Evolutionary conservation across 1,139 yeast genomes (phyloP).

Genomic region (Hansenula lynferdii): DNA sequence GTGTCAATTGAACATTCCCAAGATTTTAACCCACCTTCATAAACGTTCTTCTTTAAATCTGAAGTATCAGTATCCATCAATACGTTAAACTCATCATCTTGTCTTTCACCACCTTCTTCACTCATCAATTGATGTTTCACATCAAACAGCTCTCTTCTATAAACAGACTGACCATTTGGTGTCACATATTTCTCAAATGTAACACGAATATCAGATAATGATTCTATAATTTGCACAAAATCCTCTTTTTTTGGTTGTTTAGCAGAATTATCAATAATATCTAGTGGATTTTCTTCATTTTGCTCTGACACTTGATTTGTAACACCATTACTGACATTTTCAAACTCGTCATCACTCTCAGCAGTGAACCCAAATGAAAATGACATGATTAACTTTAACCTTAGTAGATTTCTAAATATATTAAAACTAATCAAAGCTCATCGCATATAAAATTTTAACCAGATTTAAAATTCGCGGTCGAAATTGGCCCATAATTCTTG

Average conservation of each 20-base stretch:
- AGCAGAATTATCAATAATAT: constrained; percentile 20
- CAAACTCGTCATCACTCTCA: constrained; percentile 41
- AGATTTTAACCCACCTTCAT: constrained; percentile 92
- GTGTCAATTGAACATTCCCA: constrained; percentile 93
- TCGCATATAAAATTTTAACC: background rate
- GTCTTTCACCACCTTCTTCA: constrained; percentile 46
- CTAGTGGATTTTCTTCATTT: constrained; percentile 29
- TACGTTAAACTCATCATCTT: constrained; percentile 35
- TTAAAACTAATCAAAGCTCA: background rate
- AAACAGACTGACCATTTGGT: constrained; percentile 32
- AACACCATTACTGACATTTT: constrained; percentile 15
- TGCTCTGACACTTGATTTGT: constrained; percentile 1
- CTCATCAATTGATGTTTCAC: constrained; percentile 88
- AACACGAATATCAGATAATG: constrained; percentile 41
- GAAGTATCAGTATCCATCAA: constrained; percentile 53
- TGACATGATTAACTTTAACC: constrained; percentile 16
- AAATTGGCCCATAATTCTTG: too few relatives aligned
- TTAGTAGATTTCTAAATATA: background rate
- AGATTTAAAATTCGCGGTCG: background rate
- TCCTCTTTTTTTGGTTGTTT: constrained; percentile 33
- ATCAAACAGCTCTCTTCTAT: constrained; percentile 74
- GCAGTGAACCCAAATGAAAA: constrained; percentile 28
- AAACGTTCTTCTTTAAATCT: constrained; percentile 70
- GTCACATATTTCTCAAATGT: constrained; percentile 44
- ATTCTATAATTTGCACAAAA: constrained; percentile 30